Conservation (phyloP, 2,329 filamentous ascomycete genomes). For the Fusarium annulatum region DNA sequence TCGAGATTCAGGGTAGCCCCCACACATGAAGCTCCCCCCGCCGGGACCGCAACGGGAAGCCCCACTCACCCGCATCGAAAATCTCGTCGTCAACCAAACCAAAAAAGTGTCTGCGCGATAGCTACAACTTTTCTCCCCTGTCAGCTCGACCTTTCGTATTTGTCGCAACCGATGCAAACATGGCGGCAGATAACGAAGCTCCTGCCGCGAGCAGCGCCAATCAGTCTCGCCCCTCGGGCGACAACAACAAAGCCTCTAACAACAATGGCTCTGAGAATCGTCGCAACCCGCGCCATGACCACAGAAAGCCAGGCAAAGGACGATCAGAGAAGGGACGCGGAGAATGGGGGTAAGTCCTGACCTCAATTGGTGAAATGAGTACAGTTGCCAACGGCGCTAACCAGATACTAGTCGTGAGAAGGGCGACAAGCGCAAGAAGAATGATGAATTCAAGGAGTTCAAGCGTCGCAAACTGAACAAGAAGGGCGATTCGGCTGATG, state of each 20-base stretch:
- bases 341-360: slow-evolving; percentile 46
- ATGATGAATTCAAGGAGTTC: slow-evolving; percentile 54
- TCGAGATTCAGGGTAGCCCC: slow-evolving; percentile 24
- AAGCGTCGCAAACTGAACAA: slow-evolving; percentile 56
- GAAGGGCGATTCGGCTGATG: slow-evolving; percentile 49
- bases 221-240: slow-evolving; percentile 31
- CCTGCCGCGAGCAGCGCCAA: slow-evolving; percentile 42
- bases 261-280: slow-evolving; percentile 39
- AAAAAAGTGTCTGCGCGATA: slow-evolving; percentile 27
- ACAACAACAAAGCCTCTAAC: slow-evolving; percentile 31
- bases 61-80: slow-evolving; percentile 37
- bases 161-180: slow-evolving; percentile 48
- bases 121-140: slow-evolving; percentile 3
- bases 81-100: slow-evolving; percentile 32
- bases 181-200: slow-evolving; percentile 49
- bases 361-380: background rate
- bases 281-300: slow-evolving; percentile 46
- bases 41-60: slow-evolving; percentile 38
- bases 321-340: slow-evolving; percentile 47
- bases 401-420: slow-evolving; percentile 51
- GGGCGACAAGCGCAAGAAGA: slow-evolving; percentile 54
- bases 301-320: slow-evolving; percentile 45
- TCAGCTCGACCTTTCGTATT: background rate
- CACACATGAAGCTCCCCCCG: slow-evolving; percentile 15
- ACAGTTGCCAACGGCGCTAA: slow-evolving; percentile 49